A percentile compares a stretch with the other conserved stretches of the same genome.
Evolutionary conservation across 2,329 filamentous ascomycete genomes (phyloP).

Genomic region (Pseudogymnoascus destructans): DNA sequence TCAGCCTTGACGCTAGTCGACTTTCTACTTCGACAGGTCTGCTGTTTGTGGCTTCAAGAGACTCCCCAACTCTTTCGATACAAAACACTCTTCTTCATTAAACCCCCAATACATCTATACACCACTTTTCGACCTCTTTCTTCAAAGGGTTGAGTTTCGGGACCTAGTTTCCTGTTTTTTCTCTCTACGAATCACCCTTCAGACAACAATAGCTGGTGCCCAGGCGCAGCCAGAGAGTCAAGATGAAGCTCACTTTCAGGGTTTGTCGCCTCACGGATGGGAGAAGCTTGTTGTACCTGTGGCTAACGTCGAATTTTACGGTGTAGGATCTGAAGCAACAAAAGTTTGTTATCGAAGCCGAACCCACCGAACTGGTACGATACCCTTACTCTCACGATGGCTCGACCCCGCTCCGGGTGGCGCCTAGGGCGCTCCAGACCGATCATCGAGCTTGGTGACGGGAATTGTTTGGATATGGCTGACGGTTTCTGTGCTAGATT

Average conservation of each 20-base stretch:
- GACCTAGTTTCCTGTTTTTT: neutral
- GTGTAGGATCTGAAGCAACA: slow-evolving; percentile 91
- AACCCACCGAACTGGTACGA: slow-evolving; percentile 80
- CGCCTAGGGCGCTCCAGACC: slow-evolving; percentile 6
- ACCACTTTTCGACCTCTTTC: neutral
- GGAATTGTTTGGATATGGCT: slow-evolving; percentile 3
- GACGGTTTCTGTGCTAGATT: slow-evolving; percentile 44
- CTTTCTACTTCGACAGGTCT: slow-evolving; percentile 4
- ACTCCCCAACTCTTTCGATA: neutral
- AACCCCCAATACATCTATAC: neutral
- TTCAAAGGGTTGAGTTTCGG: neutral
- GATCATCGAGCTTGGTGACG: neutral
- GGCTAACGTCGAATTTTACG: slow-evolving; percentile 18
- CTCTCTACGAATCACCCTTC: neutral
- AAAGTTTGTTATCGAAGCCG: slow-evolving; percentile 92
- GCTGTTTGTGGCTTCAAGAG: neutral
- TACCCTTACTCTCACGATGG: slow-evolving; percentile 15
- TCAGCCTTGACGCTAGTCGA: slow-evolving; percentile 1
- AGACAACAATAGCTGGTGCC: neutral
- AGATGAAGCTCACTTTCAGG: slow-evolving; percentile 63
- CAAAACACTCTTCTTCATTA: neutral
- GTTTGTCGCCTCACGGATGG: slow-evolving; percentile 29
- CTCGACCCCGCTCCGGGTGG: slow-evolving; percentile 16
- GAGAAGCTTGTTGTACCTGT: slow-evolving; percentile 17
- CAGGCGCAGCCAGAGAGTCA: slow-evolving; percentile 24